These are phyloP conservation scores for Suillus ampliporus DNA, from an alignment of 768 basidiomycete genomes.

Conservation along the genomic window DNA sequence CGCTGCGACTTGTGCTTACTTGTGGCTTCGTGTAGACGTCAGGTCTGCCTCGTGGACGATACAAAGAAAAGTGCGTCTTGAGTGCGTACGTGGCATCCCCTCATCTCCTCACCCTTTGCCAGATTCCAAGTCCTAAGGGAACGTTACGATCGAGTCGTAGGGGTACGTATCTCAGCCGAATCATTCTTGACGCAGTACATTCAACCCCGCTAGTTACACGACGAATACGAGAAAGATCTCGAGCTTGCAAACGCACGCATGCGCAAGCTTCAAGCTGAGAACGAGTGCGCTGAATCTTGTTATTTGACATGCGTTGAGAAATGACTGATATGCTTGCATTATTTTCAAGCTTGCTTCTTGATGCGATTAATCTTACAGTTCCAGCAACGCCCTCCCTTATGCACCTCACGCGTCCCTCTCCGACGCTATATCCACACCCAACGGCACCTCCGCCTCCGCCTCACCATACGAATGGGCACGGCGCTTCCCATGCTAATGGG, in stretches of 20 bases:
- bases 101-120: not conserved
- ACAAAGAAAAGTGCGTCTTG: constrained; percentile 38
- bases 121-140: constrained; percentile 39
- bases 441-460: constrained; percentile 4
- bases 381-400: constrained; percentile 39
- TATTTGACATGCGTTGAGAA: not conserved
- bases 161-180: constrained; percentile 22
- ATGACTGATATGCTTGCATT: not conserved
- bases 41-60: constrained; percentile 24
- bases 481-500: constrained; percentile 31
- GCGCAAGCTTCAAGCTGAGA: constrained; percentile 37
- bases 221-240: constrained; percentile 32
- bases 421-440: constrained; percentile 23
- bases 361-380: constrained; percentile 38
- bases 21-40: constrained; percentile 23
- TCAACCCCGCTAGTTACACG: constrained; percentile 22
- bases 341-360: constrained; percentile 34
- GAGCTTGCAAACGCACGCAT: constrained; percentile 33
- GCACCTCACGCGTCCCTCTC: constrained; percentile 36
- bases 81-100: no score
- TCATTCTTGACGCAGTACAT: not conserved
- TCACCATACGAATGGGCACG: constrained; percentile 32
- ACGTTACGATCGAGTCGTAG: constrained; percentile 39
- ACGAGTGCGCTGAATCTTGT: constrained; percentile 29
- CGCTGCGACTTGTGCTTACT: not conserved